Evolutionary conservation across 306 rosid species (phyloP).

Genomic region (Oxytropis ochrocephala): DNA sequence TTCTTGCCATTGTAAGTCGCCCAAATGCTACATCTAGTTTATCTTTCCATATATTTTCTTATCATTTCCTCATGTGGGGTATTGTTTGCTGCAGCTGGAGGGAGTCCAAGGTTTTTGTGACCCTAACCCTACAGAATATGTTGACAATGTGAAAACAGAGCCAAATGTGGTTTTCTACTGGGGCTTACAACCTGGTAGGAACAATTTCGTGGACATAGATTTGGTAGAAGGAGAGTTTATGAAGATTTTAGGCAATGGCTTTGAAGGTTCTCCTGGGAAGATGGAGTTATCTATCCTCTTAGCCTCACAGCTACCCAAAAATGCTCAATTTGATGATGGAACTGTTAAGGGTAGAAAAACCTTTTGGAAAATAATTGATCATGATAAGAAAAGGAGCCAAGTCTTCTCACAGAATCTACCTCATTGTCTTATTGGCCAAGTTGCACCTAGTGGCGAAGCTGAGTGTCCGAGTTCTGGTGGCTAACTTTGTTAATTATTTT

Average conservation of each 20-base stretch:
- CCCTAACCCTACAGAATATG: conserved; percentile 40
- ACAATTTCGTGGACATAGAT: not conserved
- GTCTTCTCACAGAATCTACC: conserved; percentile 18
- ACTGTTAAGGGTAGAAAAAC: conserved; percentile 6
- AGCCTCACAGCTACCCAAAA: conserved; percentile 27
- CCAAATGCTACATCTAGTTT: not conserved
- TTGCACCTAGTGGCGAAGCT: not conserved
- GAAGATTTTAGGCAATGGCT: conserved; percentile 22
- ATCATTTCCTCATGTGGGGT: conserved; percentile 1
- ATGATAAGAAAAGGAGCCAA: conserved; percentile 14
- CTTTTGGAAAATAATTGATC: conserved; percentile 23
- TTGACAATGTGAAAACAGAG: conserved; percentile 19
- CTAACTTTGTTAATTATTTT: not conserved
- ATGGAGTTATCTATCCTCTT: conserved; percentile 23
- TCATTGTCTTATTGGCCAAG: conserved; percentile 22
- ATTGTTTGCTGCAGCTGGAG: conserved; percentile 31
- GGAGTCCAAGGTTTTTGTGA: conserved; percentile 39
- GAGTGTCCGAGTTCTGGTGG: conserved; percentile 14
- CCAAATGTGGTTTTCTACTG: conserved; percentile 41
- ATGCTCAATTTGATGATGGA: conserved; percentile 10
- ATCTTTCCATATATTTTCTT: not conserved
- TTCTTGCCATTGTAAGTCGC: conserved; percentile 33
- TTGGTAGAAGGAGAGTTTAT: conserved; percentile 28
- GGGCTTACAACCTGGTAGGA: conserved; percentile 24
- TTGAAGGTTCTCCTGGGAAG: conserved; percentile 30